phyloP scores from a whole-genome alignment of 345 rosid genomes.

The Pelargonium nanum region DNA sequence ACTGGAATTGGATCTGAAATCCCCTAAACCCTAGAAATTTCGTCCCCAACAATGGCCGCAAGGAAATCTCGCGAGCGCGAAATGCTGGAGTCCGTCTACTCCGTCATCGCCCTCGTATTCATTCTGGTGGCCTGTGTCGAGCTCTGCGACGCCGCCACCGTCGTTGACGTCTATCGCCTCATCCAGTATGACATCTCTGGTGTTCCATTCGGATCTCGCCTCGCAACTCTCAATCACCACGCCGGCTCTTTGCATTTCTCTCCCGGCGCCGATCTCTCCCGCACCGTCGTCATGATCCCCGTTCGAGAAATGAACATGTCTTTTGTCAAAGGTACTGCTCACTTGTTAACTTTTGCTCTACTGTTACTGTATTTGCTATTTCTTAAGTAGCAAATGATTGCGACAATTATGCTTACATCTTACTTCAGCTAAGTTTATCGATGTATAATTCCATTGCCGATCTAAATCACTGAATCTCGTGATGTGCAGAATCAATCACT shows the following conservation, averaged over 20 bases:
- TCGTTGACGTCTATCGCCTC: constrained; percentile 91
- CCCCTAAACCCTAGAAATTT: constrained; percentile 49
- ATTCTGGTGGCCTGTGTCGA: constrained; percentile 77
- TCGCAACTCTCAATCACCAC: constrained; percentile 81
- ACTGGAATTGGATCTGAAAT: not conserved
- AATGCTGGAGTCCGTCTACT: constrained; percentile 57
- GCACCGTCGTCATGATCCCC: constrained; percentile 79
- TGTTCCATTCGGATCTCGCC: constrained; percentile 81
- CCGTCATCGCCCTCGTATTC: constrained; percentile 54
- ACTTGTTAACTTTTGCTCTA: not conserved
- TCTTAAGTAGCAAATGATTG: not conserved
- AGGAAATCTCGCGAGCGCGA: constrained; percentile 27
- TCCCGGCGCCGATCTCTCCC: constrained; percentile 77
- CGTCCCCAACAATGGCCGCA: constrained; percentile 18
- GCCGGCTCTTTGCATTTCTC: constrained; percentile 72
- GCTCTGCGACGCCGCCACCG: constrained; percentile 93
- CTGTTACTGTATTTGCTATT: not conserved
- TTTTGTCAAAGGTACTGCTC: constrained; percentile 47
- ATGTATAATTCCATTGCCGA: not conserved
- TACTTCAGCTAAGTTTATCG: not conserved
- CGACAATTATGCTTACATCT: no score
- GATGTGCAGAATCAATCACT: no score
- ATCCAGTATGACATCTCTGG: constrained; percentile 95
- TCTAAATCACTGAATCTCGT: no score
- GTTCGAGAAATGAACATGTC: constrained; percentile 56